A percentile compares a stretch with the other conserved stretches of the same genome.
These are phyloP conservation scores for Komagataella mondaviorum DNA, from an alignment of 805 yeast species.

Conservation along the genomic window DNA sequence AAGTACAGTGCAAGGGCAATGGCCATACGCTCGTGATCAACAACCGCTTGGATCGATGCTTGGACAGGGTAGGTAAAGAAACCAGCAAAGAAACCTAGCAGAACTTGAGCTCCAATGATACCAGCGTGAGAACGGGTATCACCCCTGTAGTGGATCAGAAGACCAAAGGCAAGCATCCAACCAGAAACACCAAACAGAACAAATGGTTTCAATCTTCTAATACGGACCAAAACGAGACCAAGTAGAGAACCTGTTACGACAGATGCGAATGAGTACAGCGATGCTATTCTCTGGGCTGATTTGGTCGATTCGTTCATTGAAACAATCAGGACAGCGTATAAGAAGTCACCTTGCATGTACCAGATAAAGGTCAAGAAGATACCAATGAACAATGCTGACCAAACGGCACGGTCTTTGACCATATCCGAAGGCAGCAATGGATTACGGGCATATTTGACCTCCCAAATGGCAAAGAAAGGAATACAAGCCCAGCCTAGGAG, in stretches of 20 bases:
- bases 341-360: constrained; percentile 57
- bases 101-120: constrained; percentile 48
- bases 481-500: constrained; percentile 46
- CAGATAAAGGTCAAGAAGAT: constrained; percentile 46
- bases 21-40: constrained; percentile 54
- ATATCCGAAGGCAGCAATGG: constrained; percentile 54
- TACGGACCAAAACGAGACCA: constrained; percentile 36
- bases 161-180: constrained; percentile 46
- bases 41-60: constrained; percentile 43
- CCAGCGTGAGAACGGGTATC: constrained; percentile 33
- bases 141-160: constrained; percentile 44
- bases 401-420: constrained; percentile 56
- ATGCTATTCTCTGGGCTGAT: constrained; percentile 57
- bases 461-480: constrained; percentile 52
- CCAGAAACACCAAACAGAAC: constrained; percentile 42
- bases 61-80: constrained; percentile 56
- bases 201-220: constrained; percentile 43
- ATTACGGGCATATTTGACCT: constrained; percentile 33
- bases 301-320: constrained; percentile 42
- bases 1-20: constrained; percentile 42
- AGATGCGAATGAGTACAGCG: constrained; percentile 52
- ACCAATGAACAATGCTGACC: constrained; percentile 54
- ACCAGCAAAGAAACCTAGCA: constrained; percentile 65
- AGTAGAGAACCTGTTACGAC: constrained; percentile 44
- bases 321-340: constrained; percentile 54